Base-by-base conservation (phyloP, 257 asterid species). In the Craterostigma plantagineum region DNA sequence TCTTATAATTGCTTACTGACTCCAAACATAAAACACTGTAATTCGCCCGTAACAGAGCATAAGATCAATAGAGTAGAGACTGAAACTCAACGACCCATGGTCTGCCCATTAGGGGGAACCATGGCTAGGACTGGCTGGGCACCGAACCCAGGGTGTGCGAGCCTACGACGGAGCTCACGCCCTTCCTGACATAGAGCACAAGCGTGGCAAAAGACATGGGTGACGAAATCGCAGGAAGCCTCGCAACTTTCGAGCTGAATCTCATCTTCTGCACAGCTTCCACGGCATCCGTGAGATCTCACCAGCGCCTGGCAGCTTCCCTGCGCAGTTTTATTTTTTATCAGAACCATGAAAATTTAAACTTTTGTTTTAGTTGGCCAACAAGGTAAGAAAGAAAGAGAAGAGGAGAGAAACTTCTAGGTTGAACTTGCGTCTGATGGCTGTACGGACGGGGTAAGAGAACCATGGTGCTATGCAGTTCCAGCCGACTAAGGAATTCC, bases 121-220 rank as follows among this genome's bases (percentile, higher is more conserved):
- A 83, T 79, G 63, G 69, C 63, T 43, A 72, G 7, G 52, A 77
- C 56, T 18, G 77, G 83, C 9, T 60, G 92, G 33, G 85, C 47
- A 14, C 59, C 67, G 59, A 68, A 61, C 9, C 79, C 94, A 0
- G 98, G 92, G 61, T 79, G 98, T 50, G 81, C 77, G 56, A 90
- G 66, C 75, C 93, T 76, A 10, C 94, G 98, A 12, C 98, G 98
- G 50, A 90, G 64, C 58, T 83, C 94, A 46, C 98, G 95, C 33
- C 86, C 95, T 65, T 90, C 98, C 51, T 83, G 98, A 43, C 98
- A 90, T 53, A 90, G 83, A 33, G 98, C 98, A 35, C 94, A 90
- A 4, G 77, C 60, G 35, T 90, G 98, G 65, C 94, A 83, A 38
- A 77, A 71, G 14, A 74, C 67, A 43, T 83, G 98, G n/a, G 94